phyloP scores from a whole-genome alignment of 495 filamentous ascomycete genomes.

The Staphylotrichum longicolle region DNA sequence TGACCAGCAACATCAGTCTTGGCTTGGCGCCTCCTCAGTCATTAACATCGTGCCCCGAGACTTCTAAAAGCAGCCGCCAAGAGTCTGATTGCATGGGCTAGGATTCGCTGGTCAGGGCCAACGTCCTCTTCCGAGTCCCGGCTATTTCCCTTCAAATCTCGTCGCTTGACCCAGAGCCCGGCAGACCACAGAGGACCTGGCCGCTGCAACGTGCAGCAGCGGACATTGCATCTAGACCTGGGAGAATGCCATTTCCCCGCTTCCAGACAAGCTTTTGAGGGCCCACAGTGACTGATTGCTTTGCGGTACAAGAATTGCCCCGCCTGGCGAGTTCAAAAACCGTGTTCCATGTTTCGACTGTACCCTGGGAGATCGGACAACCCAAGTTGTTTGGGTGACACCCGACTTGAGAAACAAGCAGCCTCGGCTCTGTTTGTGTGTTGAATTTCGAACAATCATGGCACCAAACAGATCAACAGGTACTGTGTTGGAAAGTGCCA shows the following conservation, averaged over 20 bases:
- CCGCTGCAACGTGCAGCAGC: conserved; percentile 2
- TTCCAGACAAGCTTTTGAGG: not conserved
- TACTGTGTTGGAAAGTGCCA: too few relatives aligned
- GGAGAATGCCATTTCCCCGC: not conserved
- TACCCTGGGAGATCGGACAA: not conserved
- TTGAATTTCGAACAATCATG: too few relatives aligned
- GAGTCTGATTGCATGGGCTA: not conserved
- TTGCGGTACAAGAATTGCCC: not conserved
- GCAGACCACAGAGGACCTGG: not conserved
- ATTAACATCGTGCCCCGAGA: not conserved
- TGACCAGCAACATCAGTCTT: not conserved
- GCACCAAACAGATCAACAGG: too few relatives aligned
- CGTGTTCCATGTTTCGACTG: not conserved
- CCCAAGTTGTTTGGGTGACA: too few relatives aligned
- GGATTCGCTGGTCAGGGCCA: not conserved
- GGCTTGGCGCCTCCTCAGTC: not conserved
- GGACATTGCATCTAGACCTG: not conserved
- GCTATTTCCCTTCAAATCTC: not conserved
- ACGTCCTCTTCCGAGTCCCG: not conserved
- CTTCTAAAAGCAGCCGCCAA: conserved; percentile 5
- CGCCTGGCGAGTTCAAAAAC: not conserved
- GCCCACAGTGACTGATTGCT: not conserved
- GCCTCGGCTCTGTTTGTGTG: too few relatives aligned
- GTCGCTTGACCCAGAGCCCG: not conserved
- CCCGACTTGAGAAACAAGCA: too few relatives aligned